Evolutionary conservation across 441 rosid genomes (phyloP).

Genomic region (Bruguiera hainesii): DNA sequence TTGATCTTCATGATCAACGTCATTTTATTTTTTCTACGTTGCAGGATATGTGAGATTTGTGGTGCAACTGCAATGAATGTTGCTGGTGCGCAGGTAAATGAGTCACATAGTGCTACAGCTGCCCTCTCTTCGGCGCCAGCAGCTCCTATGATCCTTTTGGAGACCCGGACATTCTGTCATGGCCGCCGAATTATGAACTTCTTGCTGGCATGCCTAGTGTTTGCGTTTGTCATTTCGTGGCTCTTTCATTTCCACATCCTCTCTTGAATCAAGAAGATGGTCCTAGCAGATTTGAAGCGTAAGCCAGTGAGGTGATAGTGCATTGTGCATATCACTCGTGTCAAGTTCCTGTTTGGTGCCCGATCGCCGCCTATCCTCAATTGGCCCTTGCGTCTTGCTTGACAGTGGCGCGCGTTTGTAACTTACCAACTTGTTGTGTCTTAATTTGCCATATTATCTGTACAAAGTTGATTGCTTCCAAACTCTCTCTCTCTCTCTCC

Average conservation of each 20-base stretch:
- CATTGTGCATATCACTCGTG: not conserved
- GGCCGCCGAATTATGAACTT: conserved; percentile 48
- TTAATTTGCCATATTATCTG: no score
- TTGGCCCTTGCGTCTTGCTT: no score
- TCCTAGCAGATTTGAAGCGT: not conserved
- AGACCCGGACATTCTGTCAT: conserved; percentile 42
- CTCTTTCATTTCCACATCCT: conserved; percentile 47
- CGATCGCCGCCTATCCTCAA: not conserved
- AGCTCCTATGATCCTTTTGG: conserved; percentile 28
- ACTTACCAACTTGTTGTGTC: no score
- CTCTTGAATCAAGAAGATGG: conserved; percentile 12
- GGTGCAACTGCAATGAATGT: conserved; percentile 40
- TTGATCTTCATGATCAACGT: not conserved
- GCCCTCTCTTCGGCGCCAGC: conserved; percentile 25
- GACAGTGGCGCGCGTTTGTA: no score
- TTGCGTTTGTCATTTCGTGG: conserved; percentile 57
- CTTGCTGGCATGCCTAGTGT: conserved; percentile 51
- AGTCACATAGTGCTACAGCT: conserved; percentile 18
- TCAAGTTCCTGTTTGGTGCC: not conserved
- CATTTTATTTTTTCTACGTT: not conserved
- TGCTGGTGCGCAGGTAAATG: conserved; percentile 29
- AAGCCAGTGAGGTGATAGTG: not conserved
- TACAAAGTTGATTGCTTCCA: no score
- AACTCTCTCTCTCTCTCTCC: no score
- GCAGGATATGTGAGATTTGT: conserved; percentile 74